Evolutionary conservation across 2,329 filamentous ascomycete genomes (phyloP), one percentile per base, ranked within the genome.

Genomic region (Exophiala oligosperma): DNA sequence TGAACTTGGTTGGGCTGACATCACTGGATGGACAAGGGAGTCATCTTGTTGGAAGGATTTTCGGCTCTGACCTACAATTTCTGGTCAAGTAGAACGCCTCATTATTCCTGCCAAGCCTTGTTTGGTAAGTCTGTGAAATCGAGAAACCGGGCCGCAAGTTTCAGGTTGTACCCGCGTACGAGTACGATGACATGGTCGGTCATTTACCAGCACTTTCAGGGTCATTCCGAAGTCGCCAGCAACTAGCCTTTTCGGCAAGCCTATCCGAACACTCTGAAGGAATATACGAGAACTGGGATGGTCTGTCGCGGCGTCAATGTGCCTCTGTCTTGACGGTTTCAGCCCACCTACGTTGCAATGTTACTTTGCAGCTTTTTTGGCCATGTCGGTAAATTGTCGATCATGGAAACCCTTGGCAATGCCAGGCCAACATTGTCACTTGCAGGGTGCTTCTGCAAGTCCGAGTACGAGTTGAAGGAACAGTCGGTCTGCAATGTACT

Each of bases 191-290:
- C 17, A 17, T 17, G 17, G 17, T 17, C 17, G 17, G 17, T 17
- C 17, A 17, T 17, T 58, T 26, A 38, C 50, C 44, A 58, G 50
- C 44, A 54, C 17, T 38, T 44, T 12, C 28, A 44, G 50, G 44
- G 29, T 49, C 21, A 35, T 50, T 37, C 43, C 29, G 37, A 23
- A 29, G 40, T 37, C 49, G 57, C 53, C 52, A 52, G 52, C 9
- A 49, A 49, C 57, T 56, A 46, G 48, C 57, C 35, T 32, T 52
- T 56, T 60, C 57, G 57, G 57, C 37, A 60, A 26, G 29, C 14
- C 14, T 37, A 60, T 60, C 52, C 57, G 52, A 47, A 52, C 17
- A 49, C 21, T n/a, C 28, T 28, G 32, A 11, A 43, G 40, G 40
- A 17, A 17, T 43, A 9, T 11, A 43, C 21, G n/a, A 43, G 5